phyloP scores from a whole-genome alignment of 495 filamentous ascomycete species.

The Lepraria neglecta region DNA sequence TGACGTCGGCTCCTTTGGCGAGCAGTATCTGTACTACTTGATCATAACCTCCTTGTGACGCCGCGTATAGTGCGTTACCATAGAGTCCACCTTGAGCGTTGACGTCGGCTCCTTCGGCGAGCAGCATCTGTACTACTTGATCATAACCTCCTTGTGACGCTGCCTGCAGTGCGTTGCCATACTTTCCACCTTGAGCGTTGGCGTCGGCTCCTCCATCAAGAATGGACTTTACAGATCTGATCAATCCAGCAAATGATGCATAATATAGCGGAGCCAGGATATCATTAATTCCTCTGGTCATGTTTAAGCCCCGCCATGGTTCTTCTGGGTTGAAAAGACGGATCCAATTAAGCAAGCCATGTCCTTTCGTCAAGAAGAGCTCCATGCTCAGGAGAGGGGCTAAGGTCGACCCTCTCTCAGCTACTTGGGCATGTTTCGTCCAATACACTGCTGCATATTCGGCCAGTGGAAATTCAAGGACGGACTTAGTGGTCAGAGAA shows the following conservation, averaged over 20 bases:
- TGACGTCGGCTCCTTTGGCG: no score
- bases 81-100: no score
- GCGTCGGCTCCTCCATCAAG: slow-evolving; percentile 27
- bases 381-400: neutral
- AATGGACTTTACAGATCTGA: slow-evolving; percentile 22
- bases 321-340: neutral
- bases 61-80: no score
- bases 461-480: slow-evolving; percentile 27
- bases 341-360: slow-evolving; percentile 13
- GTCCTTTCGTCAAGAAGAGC: neutral
- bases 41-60: no score
- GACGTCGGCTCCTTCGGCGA: no score
- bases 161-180: no score
- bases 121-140: no score
- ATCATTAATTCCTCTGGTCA: neutral
- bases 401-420: neutral
- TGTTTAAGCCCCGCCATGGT: neutral
- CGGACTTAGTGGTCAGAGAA: slow-evolving; percentile 10
- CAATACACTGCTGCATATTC: slow-evolving; percentile 23
- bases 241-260: slow-evolving; percentile 21
- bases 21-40: no score
- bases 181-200: slow-evolving; percentile 27
- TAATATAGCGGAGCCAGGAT: slow-evolving; percentile 23
- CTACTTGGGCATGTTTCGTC: slow-evolving; percentile 25
- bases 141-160: no score